Percentiles rank a stretch among this genome's conserved stretches.
These are phyloP conservation scores for Eremothecium sinecaudum DNA, from an alignment of 1,139 yeast species.

Conservation along the genomic window DNA sequence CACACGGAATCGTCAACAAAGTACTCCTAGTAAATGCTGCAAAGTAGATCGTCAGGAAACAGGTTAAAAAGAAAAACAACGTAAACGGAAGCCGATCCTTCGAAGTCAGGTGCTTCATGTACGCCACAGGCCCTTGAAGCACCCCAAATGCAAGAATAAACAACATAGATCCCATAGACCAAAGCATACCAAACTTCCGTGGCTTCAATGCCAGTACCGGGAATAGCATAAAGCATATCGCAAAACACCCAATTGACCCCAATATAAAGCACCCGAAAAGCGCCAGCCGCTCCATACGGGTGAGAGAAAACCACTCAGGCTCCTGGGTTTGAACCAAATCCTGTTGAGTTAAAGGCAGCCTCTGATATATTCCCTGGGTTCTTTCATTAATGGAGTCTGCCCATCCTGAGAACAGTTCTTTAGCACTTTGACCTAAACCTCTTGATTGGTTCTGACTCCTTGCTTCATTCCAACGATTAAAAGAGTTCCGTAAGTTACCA, in stretches of 20 bases:
- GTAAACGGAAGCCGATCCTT: conserved; percentile 74
- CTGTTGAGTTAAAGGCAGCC: conserved; percentile 45
- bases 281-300: conserved; percentile 70
- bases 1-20: conserved; percentile 63
- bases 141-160: conserved; percentile 87
- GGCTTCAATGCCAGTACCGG: conserved; percentile 89
- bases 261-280: conserved; percentile 70
- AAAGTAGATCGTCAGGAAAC: conserved; percentile 54
- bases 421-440: conserved; percentile 31
- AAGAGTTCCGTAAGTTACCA: conserved; percentile 31
- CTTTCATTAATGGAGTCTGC: conserved; percentile 35
- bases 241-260: conserved; percentile 72
- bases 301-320: conserved; percentile 50
- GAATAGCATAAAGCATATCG: conserved; percentile 69
- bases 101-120: conserved; percentile 63
- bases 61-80: conserved; percentile 65
- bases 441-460: conserved; percentile 20
- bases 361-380: conserved; percentile 39
- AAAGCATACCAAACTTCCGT: conserved; percentile 75
- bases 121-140: conserved; percentile 82
- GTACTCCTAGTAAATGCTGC: conserved; percentile 56
- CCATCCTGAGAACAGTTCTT: conserved; percentile 33
- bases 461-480: conserved; percentile 33
- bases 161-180: conserved; percentile 86
- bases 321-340: conserved; percentile 43